Conservation (phyloP, 1,284 basidiomycete genomes). For the Apiotrichum domesticum region DNA sequence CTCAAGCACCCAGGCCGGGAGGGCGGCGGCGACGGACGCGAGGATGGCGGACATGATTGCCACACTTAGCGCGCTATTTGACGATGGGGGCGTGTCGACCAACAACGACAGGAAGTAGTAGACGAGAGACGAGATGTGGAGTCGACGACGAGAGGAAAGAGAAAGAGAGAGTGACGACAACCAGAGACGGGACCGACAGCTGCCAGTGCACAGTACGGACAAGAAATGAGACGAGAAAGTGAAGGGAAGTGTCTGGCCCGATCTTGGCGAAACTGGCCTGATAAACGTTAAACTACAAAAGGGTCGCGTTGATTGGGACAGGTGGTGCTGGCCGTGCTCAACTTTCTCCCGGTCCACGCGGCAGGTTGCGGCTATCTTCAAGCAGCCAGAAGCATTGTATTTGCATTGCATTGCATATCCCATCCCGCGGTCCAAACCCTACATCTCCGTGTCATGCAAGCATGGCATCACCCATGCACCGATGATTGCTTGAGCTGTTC, state of each 20-base stretch:
- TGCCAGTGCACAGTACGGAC: background rate
- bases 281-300: background rate
- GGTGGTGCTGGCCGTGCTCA: background rate
- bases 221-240: background rate
- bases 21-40: conserved; percentile 47
- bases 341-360: too few relatives aligned
- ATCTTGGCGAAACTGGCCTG: too few relatives aligned
- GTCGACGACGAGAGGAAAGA: background rate
- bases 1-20: conserved; percentile 47
- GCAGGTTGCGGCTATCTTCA: too few relatives aligned
- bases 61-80: too few relatives aligned
- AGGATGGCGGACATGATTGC: background rate
- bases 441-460: too few relatives aligned
- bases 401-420: too few relatives aligned
- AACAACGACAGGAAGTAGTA: too few relatives aligned
- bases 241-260: background rate
- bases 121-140: background rate
- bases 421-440: too few relatives aligned
- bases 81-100: too few relatives aligned
- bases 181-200: background rate
- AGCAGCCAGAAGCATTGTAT: too few relatives aligned
- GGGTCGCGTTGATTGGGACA: conserved; percentile 10
- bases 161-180: background rate
- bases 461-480: too few relatives aligned
- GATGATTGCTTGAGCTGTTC: too few relatives aligned